Percentiles rank a stretch among this genome's conserved stretches.
Evolutionary conservation across 2,329 filamentous ascomycete genomes (phyloP).

Genomic region (Stylonectria norvegica): DNA sequence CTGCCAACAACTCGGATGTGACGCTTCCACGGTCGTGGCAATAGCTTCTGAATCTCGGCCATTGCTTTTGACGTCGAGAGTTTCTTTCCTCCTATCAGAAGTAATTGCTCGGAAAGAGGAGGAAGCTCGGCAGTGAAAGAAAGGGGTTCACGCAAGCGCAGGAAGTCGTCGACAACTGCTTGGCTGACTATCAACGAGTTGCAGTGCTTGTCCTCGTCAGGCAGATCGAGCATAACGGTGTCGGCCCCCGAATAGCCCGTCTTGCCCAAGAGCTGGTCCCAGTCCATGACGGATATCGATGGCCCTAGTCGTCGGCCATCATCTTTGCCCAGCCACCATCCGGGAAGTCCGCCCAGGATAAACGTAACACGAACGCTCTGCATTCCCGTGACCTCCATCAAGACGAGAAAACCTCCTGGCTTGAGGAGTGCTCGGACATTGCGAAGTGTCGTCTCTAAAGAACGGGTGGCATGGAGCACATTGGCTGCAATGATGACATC

Average conservation of each 20-base stretch:
- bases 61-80: constrained; percentile 7
- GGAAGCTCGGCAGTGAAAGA: constrained; percentile 5
- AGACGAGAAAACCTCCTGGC: constrained; percentile 24
- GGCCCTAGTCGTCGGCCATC: constrained; percentile 5
- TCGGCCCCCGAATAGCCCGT: constrained; percentile 11
- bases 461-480: constrained; percentile 27
- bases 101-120: constrained; percentile 4
- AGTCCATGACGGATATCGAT: constrained; percentile 6
- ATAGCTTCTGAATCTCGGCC: constrained; percentile 7
- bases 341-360: constrained; percentile 7
- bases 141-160: constrained; percentile 8
- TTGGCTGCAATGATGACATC: constrained; percentile 23
- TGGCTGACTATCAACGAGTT: constrained; percentile 10
- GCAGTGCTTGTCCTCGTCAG: no score
- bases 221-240: constrained; percentile 6
- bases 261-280: constrained; percentile 7
- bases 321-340: constrained; percentile 11
- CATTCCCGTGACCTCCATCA: constrained; percentile 16
- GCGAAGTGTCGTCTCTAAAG: constrained; percentile 21
- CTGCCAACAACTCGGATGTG: constrained; percentile 2
- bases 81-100: constrained; percentile 8
- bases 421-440: constrained; percentile 22
- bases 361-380: neutral
- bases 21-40: constrained; percentile 8
- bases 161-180: constrained; percentile 7